Percentiles rank a stretch among this genome's conserved stretches.
phyloP scores from a whole-genome alignment of 176 grass and related monocot genomes.

The Bromus sterilis region DNA sequence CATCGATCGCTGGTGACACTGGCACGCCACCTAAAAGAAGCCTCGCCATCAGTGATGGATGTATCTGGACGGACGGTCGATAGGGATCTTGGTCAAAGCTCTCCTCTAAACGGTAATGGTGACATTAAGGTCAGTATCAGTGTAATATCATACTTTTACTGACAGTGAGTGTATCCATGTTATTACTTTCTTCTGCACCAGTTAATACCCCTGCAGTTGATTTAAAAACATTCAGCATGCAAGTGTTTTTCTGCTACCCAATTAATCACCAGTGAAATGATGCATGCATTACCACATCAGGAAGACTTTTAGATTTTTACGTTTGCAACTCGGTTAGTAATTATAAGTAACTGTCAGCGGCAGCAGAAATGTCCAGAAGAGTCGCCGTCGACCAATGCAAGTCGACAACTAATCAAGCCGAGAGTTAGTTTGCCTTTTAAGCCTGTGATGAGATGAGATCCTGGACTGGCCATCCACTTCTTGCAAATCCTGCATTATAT shows the following conservation, averaged over 20 bases:
- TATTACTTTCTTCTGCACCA: background rate
- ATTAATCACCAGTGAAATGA: background rate
- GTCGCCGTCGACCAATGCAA: background rate
- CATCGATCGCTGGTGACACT: slow-evolving; percentile 13
- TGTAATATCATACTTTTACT: background rate
- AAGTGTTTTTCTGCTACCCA: background rate
- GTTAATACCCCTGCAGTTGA: background rate
- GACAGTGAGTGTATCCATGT: background rate
- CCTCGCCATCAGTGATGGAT: background rate
- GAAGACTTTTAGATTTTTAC: background rate
- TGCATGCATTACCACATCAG: background rate
- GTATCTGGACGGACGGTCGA: background rate
- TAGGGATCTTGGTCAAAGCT: background rate
- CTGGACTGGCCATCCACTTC: slow-evolving; percentile 38
- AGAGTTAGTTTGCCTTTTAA: slow-evolving; percentile 1
- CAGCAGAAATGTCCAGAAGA: slow-evolving; percentile 12
- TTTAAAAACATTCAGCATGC: background rate
- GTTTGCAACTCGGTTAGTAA: background rate
- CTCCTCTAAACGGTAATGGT: background rate
- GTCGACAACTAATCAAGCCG: slow-evolving; percentile 20
- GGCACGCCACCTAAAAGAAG: background rate
- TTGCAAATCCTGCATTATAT: slow-evolving; percentile 10
- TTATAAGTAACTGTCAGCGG: background rate
- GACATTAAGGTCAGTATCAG: slow-evolving; percentile 21
- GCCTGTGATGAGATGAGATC: slow-evolving; percentile 17